Percentiles rank a stretch among this genome's conserved stretches.
phyloP scores from a whole-genome alignment of 768 basidiomycete genomes.

The Termitomyces sp. region DNA sequence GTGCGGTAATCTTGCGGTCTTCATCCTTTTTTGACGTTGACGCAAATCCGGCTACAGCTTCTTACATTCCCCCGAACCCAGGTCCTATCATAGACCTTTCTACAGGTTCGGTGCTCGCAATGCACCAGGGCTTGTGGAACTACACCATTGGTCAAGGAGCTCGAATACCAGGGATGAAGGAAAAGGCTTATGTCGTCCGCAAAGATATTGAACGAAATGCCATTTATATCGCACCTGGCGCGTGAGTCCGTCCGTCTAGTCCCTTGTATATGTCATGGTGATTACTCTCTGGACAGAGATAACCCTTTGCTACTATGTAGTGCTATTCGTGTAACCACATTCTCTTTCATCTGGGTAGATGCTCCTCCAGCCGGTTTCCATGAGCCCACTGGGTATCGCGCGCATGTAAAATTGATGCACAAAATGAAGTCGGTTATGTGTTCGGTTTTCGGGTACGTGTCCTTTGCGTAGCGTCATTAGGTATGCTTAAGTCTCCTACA shows the following conservation, averaged over 20 bases:
- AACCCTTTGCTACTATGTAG: conserved; percentile 50
- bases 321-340: conserved; percentile 38
- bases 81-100: conserved; percentile 62
- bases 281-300: conserved; percentile 31
- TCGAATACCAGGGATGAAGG: conserved; percentile 51
- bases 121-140: conserved; percentile 75
- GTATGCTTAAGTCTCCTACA: conserved; percentile 13
- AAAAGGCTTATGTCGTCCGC: conserved; percentile 63
- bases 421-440: conserved; percentile 54
- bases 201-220: conserved; percentile 63
- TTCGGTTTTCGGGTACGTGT: conserved; percentile 41
- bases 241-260: conserved; percentile 42
- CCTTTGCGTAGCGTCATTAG: not conserved
- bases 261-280: not conserved
- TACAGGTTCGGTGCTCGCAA: conserved; percentile 47
- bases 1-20: conserved; percentile 29
- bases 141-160: conserved; percentile 85
- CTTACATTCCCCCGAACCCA: conserved; percentile 66
- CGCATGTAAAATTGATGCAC: conserved; percentile 63
- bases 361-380: conserved; percentile 42
- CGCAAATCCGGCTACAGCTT: conserved; percentile 37
- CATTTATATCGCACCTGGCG: conserved; percentile 72
- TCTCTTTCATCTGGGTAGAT: conserved; percentile 76
- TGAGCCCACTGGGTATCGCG: conserved; percentile 36
- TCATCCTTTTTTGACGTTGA: not conserved